Base-by-base conservation (phyloP, 108 stramenopile genomes). In the Skeletonema menzelii region DNA sequence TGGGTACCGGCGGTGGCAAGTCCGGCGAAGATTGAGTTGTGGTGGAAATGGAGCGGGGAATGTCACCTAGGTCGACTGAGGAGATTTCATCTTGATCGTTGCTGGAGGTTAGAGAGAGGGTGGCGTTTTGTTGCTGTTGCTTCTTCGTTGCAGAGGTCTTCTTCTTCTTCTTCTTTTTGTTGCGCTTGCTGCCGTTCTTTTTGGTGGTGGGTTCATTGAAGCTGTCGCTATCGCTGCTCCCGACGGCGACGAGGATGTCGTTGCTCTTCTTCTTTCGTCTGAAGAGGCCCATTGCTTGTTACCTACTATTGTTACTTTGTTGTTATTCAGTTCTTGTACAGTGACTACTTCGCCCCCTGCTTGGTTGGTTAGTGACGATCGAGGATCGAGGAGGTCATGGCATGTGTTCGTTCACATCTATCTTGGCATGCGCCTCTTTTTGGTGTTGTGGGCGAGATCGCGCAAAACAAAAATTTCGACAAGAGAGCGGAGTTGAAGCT, bases 11-110 rank as follows among this genome's bases (percentile, higher is more conserved):
- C 4, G 70, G 60, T 3, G 70, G 70, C 15, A 63, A n/a, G n/a
- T n/a, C n/a, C n/a, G n/a, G n/a, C n/a, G n/a, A n/a, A n/a, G n/a
- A n/a, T n/a, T 53, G 49, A n/a, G 49, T 71, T 15, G 67, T 59
- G 4, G 75, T 73, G 49, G 72, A 73, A 26, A 80, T 80, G 44
- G 79, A 80, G 34, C 67, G 67, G 0, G 79, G 79, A 27, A 80
- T 70, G 28, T 65, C 79, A 8, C 66, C 67, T 0, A 66, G 37
- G 24, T 58, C 62, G 34, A 53, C 49, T 24, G 59, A 60, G 59
- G 30, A 31, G 59, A 34, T 35, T 31, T 35, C 59, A 8, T 35
- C 59, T 7, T 60, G 32, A 0, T 35, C 32, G 1, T 31, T 17
- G 5, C 12, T 14, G 8, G 59, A 35, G 14, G 58, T 24, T 5